A percentile compares a stretch with the other conserved stretches of the same genome.
These are phyloP conservation scores for Nothophytophthora sp. DNA, from an alignment of 352 stramenopile species.

Conservation along the genomic window DNA sequence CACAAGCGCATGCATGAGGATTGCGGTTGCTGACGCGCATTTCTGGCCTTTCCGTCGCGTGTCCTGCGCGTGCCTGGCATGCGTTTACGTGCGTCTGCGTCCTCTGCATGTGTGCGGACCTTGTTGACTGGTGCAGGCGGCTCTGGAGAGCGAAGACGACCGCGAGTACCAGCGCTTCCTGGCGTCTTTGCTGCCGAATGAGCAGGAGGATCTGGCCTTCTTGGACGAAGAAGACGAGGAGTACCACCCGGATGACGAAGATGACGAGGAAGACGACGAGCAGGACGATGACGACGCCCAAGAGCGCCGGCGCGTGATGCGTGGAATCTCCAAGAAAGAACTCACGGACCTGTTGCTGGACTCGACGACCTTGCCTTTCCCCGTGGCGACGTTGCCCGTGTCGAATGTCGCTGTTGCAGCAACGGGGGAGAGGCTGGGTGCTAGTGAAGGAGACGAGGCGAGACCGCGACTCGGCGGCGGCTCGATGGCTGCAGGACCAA, in stretches of 20 bases:
- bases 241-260: constrained; percentile 72
- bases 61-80: constrained; percentile 2
- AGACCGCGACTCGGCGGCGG: too few species aligned
- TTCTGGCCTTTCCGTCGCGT: constrained; percentile 2
- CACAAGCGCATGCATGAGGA: neutral
- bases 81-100: too few species aligned
- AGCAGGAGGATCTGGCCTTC: constrained; percentile 78
- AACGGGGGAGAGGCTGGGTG: too few species aligned
- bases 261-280: constrained; percentile 74
- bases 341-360: constrained; percentile 82
- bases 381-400: too few species aligned
- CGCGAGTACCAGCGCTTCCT: constrained; percentile 85
- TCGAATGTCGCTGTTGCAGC: too few species aligned
- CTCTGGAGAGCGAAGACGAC: constrained; percentile 43
- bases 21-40: constrained; percentile 4
- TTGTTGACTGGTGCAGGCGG: constrained; percentile 19
- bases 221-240: constrained; percentile 88
- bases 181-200: constrained; percentile 68
- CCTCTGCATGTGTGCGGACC: too few species aligned
- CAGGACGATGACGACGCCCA: too few species aligned
- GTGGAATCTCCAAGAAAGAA: constrained; percentile 83
- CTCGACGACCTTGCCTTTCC: constrained; percentile 68
- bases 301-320: too few species aligned
- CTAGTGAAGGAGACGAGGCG: too few species aligned
- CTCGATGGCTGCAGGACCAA: too few species aligned